These are phyloP conservation scores for Thermothelomyces thermophilus DNA, from an alignment of 2,329 filamentous ascomycete species.

Conservation along the genomic window DNA sequence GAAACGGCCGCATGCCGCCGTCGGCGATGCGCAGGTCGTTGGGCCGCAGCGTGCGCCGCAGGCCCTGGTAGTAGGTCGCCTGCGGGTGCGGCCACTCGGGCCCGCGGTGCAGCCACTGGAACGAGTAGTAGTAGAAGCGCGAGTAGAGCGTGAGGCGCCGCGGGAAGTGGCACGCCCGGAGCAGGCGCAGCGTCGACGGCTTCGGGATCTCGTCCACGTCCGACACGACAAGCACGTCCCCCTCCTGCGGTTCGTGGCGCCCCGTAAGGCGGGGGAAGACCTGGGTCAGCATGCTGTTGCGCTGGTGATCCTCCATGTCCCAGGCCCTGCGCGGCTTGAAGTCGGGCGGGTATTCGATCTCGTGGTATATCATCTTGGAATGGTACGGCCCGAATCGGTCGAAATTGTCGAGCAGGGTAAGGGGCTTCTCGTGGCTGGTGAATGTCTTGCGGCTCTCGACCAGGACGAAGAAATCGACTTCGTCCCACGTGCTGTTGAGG, in stretches of 20 bases:
- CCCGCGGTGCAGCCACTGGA: slow-evolving; percentile 40
- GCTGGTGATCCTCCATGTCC: slow-evolving; percentile 47
- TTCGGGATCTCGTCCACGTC: slow-evolving; percentile 56
- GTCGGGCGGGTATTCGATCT: slow-evolving; percentile 40
- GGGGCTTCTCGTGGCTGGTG: slow-evolving; percentile 48
- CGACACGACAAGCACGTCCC: slow-evolving; percentile 53
- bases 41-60: slow-evolving; percentile 43
- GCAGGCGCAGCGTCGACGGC: slow-evolving; percentile 41
- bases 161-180: slow-evolving; percentile 47
- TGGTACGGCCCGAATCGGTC: slow-evolving; percentile 45
- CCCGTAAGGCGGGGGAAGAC: slow-evolving; percentile 45
- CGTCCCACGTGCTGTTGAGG: slow-evolving; percentile 48
- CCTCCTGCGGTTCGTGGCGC: slow-evolving; percentile 35
- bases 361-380: slow-evolving; percentile 55
- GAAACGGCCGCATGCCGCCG: slow-evolving; percentile 34
- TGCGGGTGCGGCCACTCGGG: slow-evolving; percentile 52
- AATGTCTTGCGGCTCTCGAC: slow-evolving; percentile 55
- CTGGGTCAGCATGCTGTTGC: slow-evolving; percentile 52
- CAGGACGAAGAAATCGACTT: slow-evolving; percentile 60
- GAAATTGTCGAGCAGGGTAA: slow-evolving; percentile 48
- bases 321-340: slow-evolving; percentile 37
- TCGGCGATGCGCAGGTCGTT: slow-evolving; percentile 46
- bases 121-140: slow-evolving; percentile 52
- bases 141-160: slow-evolving; percentile 45
- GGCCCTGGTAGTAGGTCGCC: slow-evolving; percentile 48